Evolutionary conservation across 306 rosid species (phyloP).

Genomic region (Gynostemma pentaphyllum): DNA sequence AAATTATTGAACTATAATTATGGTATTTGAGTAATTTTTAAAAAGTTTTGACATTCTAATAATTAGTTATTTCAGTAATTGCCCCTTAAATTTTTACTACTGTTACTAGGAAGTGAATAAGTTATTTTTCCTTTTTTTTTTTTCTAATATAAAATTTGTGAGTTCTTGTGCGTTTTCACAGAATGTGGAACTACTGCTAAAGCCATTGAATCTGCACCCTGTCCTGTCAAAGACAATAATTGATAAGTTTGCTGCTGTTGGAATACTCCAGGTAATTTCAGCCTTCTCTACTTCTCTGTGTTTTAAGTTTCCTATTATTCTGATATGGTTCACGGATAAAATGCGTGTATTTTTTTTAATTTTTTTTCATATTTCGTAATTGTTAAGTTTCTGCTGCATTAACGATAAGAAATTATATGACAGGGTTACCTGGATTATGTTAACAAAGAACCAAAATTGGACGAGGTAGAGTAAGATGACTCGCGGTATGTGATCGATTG

Average conservation of each 20-base stretch:
- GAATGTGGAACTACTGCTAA: constrained; percentile 52
- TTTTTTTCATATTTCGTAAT: background rate
- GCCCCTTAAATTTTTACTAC: too few relatives aligned
- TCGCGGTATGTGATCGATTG: constrained; percentile 10
- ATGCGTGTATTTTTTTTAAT: background rate
- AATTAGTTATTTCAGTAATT: too few relatives aligned
- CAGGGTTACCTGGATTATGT: constrained; percentile 78
- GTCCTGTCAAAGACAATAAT: constrained; percentile 37
- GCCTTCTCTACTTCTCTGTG: background rate
- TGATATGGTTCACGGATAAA: background rate
- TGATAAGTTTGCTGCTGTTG: constrained; percentile 93
- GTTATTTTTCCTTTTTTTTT: background rate
- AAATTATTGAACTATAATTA: too few relatives aligned
- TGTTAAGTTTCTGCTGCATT: background rate
- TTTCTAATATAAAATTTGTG: background rate
- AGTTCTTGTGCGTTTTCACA: constrained; percentile 12
- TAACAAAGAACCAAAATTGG: constrained; percentile 36
- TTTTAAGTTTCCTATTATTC: background rate
- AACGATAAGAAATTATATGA: background rate
- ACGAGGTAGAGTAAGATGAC: constrained; percentile 13
- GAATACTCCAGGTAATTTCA: constrained; percentile 66
- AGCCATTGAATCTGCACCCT: constrained; percentile 44
- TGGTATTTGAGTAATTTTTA: too few relatives aligned
- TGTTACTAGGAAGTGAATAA: too few relatives aligned
- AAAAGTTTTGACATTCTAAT: too few relatives aligned